These are phyloP conservation scores for Teratosphaeria zuluensis DNA, from an alignment of 2,329 filamentous ascomycete genomes.

Conservation along the genomic window DNA sequence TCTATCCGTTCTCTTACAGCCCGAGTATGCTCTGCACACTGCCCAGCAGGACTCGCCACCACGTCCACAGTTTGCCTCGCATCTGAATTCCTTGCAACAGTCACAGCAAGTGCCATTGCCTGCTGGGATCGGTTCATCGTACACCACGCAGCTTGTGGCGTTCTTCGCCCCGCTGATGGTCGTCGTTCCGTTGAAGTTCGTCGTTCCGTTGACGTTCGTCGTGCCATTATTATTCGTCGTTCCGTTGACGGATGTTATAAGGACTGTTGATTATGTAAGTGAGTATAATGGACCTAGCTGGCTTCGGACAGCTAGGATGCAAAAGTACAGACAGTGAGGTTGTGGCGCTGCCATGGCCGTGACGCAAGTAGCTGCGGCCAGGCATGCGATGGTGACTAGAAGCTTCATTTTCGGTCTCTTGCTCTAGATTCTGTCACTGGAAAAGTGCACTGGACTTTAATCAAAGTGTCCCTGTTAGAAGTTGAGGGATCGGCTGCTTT, in stretches of 20 bases:
- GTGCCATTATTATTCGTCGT: not conserved
- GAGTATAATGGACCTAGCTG: not conserved
- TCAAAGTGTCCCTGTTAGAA: no score
- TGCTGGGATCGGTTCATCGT: not conserved
- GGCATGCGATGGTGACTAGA: not conserved
- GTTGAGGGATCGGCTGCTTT: no score
- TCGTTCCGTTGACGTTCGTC: no score
- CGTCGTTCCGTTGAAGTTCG: not conserved
- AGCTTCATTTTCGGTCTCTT: not conserved
- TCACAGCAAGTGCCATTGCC: not conserved
- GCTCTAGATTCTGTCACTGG: no score
- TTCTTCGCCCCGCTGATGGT: not conserved
- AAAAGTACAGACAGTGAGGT: not conserved
- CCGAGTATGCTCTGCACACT: not conserved
- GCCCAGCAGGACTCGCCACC: not conserved
- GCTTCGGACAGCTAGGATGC: no score
- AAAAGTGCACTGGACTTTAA: no score
- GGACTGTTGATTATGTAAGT: not conserved
- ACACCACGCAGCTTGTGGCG: not conserved
- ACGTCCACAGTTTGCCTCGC: not conserved
- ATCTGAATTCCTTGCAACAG: not conserved
- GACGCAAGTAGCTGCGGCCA: not conserved
- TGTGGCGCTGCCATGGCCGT: not conserved
- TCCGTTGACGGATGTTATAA: not conserved
- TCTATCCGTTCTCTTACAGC: not conserved